Conservation (phyloP, 129 eudicot species). For the Kitagawia praeruptora region DNA sequence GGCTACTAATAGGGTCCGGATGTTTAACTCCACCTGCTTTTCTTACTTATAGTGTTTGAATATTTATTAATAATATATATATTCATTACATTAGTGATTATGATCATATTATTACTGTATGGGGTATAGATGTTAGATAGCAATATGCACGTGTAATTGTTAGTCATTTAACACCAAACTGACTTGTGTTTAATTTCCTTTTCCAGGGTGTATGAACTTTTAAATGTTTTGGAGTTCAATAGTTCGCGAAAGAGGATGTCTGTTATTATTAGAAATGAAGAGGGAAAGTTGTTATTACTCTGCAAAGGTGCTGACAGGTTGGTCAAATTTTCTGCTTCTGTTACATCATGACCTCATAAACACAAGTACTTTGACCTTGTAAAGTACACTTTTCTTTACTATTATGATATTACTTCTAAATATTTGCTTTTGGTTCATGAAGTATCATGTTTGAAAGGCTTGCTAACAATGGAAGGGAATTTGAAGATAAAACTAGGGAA, state of each 20-base stretch:
- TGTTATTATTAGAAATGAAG: conserved; percentile 60
- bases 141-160: neutral
- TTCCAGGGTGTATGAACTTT: conserved; percentile 63
- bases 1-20: neutral
- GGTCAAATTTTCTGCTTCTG: conserved; percentile 13
- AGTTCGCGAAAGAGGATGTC: conserved; percentile 93
- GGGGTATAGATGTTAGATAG: neutral
- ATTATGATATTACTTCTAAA: neutral
- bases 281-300: conserved; percentile 63
- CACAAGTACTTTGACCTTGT: neutral
- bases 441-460: conserved; percentile 97
- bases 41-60: neutral
- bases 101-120: neutral
- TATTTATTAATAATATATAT: neutral
- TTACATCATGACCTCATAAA: neutral
- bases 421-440: conserved; percentile 19
- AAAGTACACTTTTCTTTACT: neutral
- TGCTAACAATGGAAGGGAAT: conserved; percentile 60
- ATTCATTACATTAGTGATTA: neutral
- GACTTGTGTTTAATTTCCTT: neutral
- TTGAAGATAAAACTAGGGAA: conserved; percentile 64
- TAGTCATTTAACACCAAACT: neutral
- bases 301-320: conserved; percentile 98
- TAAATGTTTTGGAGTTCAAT: conserved; percentile 79
- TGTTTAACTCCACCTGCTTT: neutral